phyloP scores from a whole-genome alignment of 768 basidiomycete species.

The Grammothele lineata region DNA sequence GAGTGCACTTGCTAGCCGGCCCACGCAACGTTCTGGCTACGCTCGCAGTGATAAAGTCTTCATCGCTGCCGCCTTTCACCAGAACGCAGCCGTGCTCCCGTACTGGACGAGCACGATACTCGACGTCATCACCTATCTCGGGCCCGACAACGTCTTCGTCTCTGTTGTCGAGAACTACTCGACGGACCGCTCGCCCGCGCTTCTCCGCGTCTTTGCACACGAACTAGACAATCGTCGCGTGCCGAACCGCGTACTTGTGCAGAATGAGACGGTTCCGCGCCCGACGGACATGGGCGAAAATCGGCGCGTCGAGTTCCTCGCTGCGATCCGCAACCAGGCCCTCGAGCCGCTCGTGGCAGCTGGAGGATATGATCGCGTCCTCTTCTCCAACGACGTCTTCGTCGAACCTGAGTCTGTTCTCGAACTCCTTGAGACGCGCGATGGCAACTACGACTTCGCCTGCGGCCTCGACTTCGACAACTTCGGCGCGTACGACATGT shows the following conservation, averaged over 20 bases:
- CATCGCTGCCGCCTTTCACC: slow-evolving; percentile 38
- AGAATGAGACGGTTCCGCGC: slow-evolving; percentile 21
- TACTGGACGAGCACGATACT: slow-evolving; percentile 35
- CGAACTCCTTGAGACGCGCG: slow-evolving; percentile 34
- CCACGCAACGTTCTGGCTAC: slow-evolving; percentile 17
- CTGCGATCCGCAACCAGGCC: slow-evolving; percentile 37
- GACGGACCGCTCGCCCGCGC: slow-evolving; percentile 24
- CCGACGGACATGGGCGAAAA: slow-evolving; percentile 24
- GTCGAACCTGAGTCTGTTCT: slow-evolving; percentile 37
- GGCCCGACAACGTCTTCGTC: slow-evolving; percentile 37
- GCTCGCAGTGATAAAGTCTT: slow-evolving; percentile 21
- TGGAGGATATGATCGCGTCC: slow-evolving; percentile 34
- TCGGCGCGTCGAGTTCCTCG: slow-evolving; percentile 34
- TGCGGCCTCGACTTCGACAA: slow-evolving; percentile 37
- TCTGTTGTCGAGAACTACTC: slow-evolving; percentile 39
- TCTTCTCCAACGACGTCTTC: slow-evolving; percentile 41
- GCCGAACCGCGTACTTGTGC: slow-evolving; percentile 26
- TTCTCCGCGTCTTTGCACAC: slow-evolving; percentile 25
- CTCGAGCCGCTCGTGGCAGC: slow-evolving; percentile 34
- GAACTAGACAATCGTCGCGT: slow-evolving; percentile 24
- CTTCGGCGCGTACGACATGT: slow-evolving; percentile 34
- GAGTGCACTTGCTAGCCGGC: slow-evolving; percentile 17
- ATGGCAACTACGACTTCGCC: slow-evolving; percentile 40
- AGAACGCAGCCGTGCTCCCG: slow-evolving; percentile 35
- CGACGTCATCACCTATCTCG: slow-evolving; percentile 34